These are phyloP conservation scores for Cystofilobasidium bisporidii DNA, from an alignment of 768 basidiomycete species.

Conservation along the genomic window DNA sequence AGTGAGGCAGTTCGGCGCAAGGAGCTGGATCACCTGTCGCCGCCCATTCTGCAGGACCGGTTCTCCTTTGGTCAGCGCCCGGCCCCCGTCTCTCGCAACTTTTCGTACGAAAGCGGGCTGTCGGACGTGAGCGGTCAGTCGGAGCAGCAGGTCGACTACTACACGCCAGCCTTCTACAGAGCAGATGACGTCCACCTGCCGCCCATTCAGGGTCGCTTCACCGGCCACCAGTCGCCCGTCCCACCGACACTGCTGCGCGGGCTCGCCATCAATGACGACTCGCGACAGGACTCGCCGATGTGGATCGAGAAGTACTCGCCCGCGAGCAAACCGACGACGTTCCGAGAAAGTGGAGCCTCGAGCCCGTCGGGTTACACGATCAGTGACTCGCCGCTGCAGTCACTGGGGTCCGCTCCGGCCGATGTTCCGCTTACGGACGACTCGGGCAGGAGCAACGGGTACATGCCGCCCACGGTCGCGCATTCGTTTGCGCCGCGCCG, in stretches of 20 bases:
- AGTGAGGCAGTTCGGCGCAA: not conserved
- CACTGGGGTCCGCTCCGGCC: not conserved
- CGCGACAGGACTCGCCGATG: not conserved
- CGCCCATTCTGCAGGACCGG: not conserved
- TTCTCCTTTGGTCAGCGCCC: not conserved
- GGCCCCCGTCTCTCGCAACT: not conserved
- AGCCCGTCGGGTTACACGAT: not conserved
- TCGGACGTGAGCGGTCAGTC: conserved; percentile 2
- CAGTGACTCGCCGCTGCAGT: not conserved
- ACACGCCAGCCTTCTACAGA: not conserved
- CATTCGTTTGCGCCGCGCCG: not conserved
- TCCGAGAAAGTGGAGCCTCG: not conserved
- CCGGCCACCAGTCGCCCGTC: not conserved
- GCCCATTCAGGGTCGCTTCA: not conserved
- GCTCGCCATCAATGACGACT: not conserved
- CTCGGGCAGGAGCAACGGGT: not conserved
- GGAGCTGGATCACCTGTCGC: not conserved
- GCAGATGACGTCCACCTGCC: not conserved
- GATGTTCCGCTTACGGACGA: not conserved
- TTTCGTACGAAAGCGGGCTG: not conserved
- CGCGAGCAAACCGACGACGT: not conserved
- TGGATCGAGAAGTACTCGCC: not conserved
- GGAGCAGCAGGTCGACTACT: not conserved
- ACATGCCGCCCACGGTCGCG: not conserved
- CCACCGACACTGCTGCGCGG: not conserved